A percentile compares a stretch with the other conserved stretches of the same genome.
Conservation (phyloP, 257 asterid genomes). For the Lithospermum erythrorhizon region DNA sequence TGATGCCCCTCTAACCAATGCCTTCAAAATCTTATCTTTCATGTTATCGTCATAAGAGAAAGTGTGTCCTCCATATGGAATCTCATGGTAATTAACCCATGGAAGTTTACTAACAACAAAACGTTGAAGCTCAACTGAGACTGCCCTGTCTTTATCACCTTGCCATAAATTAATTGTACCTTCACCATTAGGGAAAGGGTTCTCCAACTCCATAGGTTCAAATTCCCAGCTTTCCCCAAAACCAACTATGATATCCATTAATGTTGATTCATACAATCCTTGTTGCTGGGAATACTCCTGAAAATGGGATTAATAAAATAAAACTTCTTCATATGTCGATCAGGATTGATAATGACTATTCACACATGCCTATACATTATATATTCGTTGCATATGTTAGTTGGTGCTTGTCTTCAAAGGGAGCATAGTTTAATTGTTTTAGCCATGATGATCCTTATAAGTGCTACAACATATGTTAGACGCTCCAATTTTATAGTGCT, state of each 20-base stretch:
- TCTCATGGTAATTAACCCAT: constrained; percentile 44
- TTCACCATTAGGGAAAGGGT: constrained; percentile 33
- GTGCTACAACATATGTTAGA: no score
- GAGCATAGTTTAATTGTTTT: no score
- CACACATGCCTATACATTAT: no score
- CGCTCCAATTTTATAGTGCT: no score
- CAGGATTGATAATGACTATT: background rate
- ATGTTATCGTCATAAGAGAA: constrained; percentile 13
- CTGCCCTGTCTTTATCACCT: constrained; percentile 54
- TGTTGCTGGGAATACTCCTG: constrained; percentile 55
- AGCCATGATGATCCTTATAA: no score
- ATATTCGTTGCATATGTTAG: no score
- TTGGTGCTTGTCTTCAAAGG: no score
- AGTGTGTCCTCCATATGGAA: constrained; percentile 22
- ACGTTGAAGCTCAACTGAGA: constrained; percentile 48
- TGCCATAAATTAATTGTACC: constrained; percentile 65
- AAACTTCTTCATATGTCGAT: no score
- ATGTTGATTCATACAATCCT: constrained; percentile 46
- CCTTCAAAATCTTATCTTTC: constrained; percentile 30
- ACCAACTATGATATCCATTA: constrained; percentile 50
- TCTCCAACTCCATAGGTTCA: constrained; percentile 52
- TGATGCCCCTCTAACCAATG: constrained; percentile 21
- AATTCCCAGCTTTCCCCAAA: constrained; percentile 52
- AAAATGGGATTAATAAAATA: background rate
- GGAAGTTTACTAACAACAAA: constrained; percentile 45